Evolutionary conservation across 1,139 yeast species (phyloP), one percentile per base, ranked within the genome.

Genomic region (Magnusiomyces sp.): DNA sequence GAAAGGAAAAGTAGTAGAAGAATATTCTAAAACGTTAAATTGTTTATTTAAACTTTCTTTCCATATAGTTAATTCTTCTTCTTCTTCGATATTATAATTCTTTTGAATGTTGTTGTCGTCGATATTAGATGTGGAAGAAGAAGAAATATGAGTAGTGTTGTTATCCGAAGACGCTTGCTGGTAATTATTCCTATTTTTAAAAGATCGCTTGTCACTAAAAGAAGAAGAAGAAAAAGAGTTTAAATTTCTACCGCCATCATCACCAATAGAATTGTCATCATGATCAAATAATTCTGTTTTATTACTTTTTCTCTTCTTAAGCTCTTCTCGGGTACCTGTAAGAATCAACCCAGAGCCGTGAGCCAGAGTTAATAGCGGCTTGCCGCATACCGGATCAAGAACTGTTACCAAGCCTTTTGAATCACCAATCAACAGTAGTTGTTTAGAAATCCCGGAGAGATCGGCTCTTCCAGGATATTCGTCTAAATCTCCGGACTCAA

Each of bases 301-400:
- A 23, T 23, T 4, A 23, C 7, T 7, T 23, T 23, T 4, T 23
- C 7, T 23, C 29, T 23, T 4, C 29, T 23, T 23, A 5, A 23
- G 29, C 7, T 23, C 29, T 23, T 23, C 29, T 23, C 29, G 29
- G 29, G 29, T 23, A 23, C 29, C 29, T 23, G 29, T 23, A 23
- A 41, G 19, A 13, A 41, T 34, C 20, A 41, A 31, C 29, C 44
- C 44, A 27, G 44, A 27, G 11, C 44, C 44, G 27, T 41, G 44
- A 29, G 29, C 16, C n/a, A 41, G 13, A 5, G 13, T 29, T 9
- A 23, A 7, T 7, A 41, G 14, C n/a, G 44, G 44, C 27, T 29
- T 23, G 13, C 44, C 44, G 13, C 36, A 27, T 9, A 29, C 13
- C n/a, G 44, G 44, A 27, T 29, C 45, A 11, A 42, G 14, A 14